Evolutionary conservation across 352 stramenopile species (phyloP).

Genomic region (Phytophthora parvispora): DNA sequence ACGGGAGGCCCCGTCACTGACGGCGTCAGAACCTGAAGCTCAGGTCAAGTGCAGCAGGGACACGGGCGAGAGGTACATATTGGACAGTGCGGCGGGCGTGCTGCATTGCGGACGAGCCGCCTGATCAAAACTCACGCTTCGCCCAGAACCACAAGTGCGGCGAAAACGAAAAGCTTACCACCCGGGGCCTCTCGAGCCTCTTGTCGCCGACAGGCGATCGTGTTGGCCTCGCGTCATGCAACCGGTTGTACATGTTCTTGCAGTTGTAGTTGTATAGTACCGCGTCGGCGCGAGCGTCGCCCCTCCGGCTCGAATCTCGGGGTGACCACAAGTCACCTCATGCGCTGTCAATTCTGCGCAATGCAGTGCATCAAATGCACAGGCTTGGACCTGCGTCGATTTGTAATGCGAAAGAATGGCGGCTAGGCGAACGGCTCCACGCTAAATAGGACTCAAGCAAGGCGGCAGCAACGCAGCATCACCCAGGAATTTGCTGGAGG

Average conservation of each 20-base stretch:
- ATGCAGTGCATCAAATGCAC: not conserved
- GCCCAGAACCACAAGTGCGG: not conserved
- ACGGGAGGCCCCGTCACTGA: too few species aligned
- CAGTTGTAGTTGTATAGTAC: not conserved
- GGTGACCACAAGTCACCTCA: constrained; percentile 14
- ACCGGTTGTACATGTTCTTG: not conserved
- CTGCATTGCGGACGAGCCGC: not conserved
- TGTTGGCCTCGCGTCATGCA: not conserved
- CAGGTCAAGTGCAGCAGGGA: constrained; percentile 8
- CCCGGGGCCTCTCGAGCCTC: not conserved
- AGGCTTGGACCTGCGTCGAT: constrained; percentile 16
- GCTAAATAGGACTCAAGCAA: constrained; percentile 12
- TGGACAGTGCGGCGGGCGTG: constrained; percentile 30
- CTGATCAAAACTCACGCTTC: not conserved
- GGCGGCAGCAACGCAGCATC: not conserved
- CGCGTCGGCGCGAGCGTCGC: not conserved
- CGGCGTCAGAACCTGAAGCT: not conserved
- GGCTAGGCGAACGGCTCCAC: not conserved
- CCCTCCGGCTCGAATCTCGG: constrained; percentile 21
- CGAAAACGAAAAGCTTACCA: not conserved
- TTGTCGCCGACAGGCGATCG: not conserved
- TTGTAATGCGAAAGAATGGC: constrained; percentile 14
- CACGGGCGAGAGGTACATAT: constrained; percentile 10
- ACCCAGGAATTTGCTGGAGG: not conserved
- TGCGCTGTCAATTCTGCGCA: not conserved